A percentile compares a stretch with the other conserved stretches of the same genome.
These are phyloP conservation scores for Neurospora sp. DNA, from an alignment of 495 filamentous ascomycete species.

Conservation along the genomic window DNA sequence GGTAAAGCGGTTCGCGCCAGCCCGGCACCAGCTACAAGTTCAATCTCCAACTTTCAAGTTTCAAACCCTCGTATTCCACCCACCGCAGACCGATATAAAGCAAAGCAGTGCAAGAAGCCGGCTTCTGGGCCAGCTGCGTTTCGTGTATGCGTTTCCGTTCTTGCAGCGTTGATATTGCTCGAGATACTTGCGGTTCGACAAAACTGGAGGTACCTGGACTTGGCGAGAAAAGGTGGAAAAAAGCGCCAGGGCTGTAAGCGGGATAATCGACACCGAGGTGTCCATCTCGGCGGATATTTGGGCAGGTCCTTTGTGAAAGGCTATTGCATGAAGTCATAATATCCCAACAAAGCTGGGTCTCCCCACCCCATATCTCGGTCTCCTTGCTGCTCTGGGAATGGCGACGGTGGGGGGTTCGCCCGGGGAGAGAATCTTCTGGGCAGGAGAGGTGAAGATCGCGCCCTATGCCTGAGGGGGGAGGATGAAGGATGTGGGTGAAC, in stretches of 20 bases:
- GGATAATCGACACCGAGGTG: not conserved
- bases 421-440: not conserved
- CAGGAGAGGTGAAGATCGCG: not conserved
- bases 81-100: not conserved
- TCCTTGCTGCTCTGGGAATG: slow-evolving; percentile 1
- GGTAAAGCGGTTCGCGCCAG: too few relatives aligned
- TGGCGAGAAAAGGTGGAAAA: too few relatives aligned
- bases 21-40: not conserved
- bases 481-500: not conserved
- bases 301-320: not conserved
- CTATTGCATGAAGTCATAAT: slow-evolving; percentile 2
- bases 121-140: not conserved
- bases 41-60: not conserved
- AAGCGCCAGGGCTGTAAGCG: too few relatives aligned
- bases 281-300: not conserved
- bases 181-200: not conserved
- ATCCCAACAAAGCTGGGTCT: not conserved
- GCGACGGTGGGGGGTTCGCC: not conserved
- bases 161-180: not conserved
- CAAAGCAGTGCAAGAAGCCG: not conserved
- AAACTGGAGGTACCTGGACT: not conserved
- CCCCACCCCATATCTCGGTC: not conserved
- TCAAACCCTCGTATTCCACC: not conserved
- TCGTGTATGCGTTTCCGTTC: not conserved
- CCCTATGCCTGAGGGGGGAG: not conserved